Base-by-base conservation (phyloP, 345 rosid genomes). In the Populus ilicifolia region DNA sequence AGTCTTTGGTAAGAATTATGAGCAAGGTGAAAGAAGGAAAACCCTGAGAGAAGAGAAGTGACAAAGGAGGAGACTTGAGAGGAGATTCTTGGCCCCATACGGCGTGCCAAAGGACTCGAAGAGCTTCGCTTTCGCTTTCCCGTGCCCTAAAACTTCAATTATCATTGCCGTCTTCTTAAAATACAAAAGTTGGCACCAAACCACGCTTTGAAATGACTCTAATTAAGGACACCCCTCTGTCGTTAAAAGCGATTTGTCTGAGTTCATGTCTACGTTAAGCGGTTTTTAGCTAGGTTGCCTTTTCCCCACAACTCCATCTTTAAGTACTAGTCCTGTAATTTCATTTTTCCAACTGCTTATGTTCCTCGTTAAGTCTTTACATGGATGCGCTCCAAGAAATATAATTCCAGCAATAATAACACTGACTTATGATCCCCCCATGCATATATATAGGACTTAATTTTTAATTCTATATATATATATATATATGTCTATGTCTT, bases 11-110 rank as follows among this genome's bases (percentile, higher is more conserved):
- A 73, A 35, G 16, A 20, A 33, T 33, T 33, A 23, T 69, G 48
- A 71, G 65, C 2, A 21, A 23, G 29, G 46, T 12, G 2, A 27
- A 27, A 13, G 66, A 36, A 13, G 5, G 39, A 54, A 21, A 11
- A 61, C 46, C 67, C n/a, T 54, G 66, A 59, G 52, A 44, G 73
- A 27, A 23, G 52, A 44, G 73, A 44, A 23, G 73, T 43, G 36
- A 13, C 43, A 36, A 68, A 69, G 38, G 78, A 66, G 64, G 21
- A 39, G 70, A 46, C 54, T 52, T 38, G 3, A 43, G 69, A 4
- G 13, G 52, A 80, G 79, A 83, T 77, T 77, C 78, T 76, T 74
- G 69, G 81, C 81, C 78, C 70, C 75, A 48, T 30, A 21, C 72
- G 17, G 68, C 46, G 48, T 25, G 66, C 79, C 71, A 61, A 46